Base-by-base conservation (phyloP, 352 stramenopile species). In the Globisporangium perplexum region DNA sequence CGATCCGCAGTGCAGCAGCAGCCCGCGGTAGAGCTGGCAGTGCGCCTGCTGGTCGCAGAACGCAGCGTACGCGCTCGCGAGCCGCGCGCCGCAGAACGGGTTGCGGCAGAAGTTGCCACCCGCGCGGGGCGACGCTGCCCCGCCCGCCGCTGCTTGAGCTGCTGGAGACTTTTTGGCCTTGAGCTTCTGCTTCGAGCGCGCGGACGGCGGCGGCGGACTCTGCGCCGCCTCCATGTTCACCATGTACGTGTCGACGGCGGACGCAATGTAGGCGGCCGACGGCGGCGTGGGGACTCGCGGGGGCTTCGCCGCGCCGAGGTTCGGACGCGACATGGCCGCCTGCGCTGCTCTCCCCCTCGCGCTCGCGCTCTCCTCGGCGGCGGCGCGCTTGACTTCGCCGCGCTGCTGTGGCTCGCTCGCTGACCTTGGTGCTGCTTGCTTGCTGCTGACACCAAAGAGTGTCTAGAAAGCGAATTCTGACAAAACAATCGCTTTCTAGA, bases 21-120 rank as follows among this genome's bases (percentile, higher is more conserved):
- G 38, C 1, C 69, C 71, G 14, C 77, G 73, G 22, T 77, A 81
- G 26, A 69, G 59, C 56, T 89, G 78, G 41, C 78, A 89, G 47
- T 81, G 59, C 26, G 55, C 28, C 39, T 65, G 75, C 35, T 71
- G 59, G 26, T 77, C 69, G 53, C 78, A 89, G 55, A 68, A 89
- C 28, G 47, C 53, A 8, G 64, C 59, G 35, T 68, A 65, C 24
- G 64, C 64, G 58, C 77, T 89, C 33, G 42, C 26, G 48, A 89
- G 53, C 41, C 23, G 14, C 20, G 63, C 39, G n/a, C 60, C 51
- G 42, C 78, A 89, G 59, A 87, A 87, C 23, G 71, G 78, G 42
- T 86, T 89, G 24, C 54, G 36, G 53, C 72, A 83, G 14, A 59
- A 38, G 38, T 71, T 65, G 38, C 26, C 41, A 14, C 22, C n/a